Percentiles rank a stretch among this genome's conserved stretches.
phyloP scores from a whole-genome alignment of 345 rosid species.

The Atalantia buxifolia region DNA sequence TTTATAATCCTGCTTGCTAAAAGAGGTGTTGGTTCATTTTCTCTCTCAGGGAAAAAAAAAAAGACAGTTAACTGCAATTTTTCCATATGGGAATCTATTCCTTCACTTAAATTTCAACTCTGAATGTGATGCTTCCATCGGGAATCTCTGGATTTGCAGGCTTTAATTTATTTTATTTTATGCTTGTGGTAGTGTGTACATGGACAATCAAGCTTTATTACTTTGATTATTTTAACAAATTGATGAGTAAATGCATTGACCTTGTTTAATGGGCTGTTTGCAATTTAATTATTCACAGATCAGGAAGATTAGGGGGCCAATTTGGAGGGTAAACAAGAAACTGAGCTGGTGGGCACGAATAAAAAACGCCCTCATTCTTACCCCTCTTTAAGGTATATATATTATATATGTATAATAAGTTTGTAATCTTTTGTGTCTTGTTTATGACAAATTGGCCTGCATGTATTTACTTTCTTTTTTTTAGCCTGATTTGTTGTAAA shows the following conservation, averaged over 20 bases:
- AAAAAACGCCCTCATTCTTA: conserved; percentile 14
- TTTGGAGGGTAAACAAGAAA: conserved; percentile 12
- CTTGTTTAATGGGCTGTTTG: conserved; percentile 22
- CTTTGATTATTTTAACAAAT: background rate
- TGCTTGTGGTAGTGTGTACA: conserved; percentile 12
- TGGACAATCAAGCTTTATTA: background rate
- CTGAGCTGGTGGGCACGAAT: conserved; percentile 15
- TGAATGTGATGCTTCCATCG: conserved; percentile 16
- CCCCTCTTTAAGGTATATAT: background rate
- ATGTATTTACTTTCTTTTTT: background rate
- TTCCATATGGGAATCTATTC: conserved; percentile 34
- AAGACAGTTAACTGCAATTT: conserved; percentile 20
- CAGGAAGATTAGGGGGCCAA: conserved; percentile 6
- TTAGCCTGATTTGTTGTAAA: background rate
- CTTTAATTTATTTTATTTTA: conserved; percentile 17
- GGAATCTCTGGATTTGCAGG: conserved; percentile 29
- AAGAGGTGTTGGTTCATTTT: conserved; percentile 38
- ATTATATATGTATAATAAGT: background rate
- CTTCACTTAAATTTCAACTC: conserved; percentile 12
- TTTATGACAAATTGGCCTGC: background rate
- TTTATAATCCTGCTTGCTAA: conserved; percentile 6
- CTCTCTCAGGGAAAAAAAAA: conserved; percentile 2
- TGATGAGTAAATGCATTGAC: conserved; percentile 27
- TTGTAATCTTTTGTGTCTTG: conserved; percentile 5
- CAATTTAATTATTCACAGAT: conserved; percentile 19